phyloP scores from a whole-genome alignment of 2,329 filamentous ascomycete species.

The Celoporthe dispersa region DNA sequence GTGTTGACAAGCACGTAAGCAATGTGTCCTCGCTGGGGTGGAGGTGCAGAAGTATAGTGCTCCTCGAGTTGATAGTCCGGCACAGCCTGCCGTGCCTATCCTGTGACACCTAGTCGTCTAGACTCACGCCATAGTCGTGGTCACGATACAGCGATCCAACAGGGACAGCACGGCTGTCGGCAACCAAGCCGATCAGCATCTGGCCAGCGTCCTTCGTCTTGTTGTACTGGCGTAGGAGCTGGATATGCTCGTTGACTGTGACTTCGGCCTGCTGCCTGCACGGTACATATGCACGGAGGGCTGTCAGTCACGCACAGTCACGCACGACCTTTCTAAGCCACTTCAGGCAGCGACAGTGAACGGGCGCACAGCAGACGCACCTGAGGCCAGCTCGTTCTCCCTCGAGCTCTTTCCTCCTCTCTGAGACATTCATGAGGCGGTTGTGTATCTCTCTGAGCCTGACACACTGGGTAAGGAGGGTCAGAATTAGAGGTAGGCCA shows the following conservation, averaged over 20 bases:
- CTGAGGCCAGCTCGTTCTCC: slow-evolving; percentile 2
- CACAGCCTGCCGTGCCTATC: no score
- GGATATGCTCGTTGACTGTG: slow-evolving; percentile 35
- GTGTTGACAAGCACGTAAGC: background rate
- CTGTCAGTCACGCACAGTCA: background rate
- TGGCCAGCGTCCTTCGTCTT: slow-evolving; percentile 44
- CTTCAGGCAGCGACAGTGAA: background rate
- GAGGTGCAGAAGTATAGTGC: no score
- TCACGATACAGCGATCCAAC: slow-evolving; percentile 39
- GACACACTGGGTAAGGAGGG: slow-evolving; percentile 6
- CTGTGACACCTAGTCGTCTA: slow-evolving; percentile 30
- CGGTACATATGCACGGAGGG: background rate
- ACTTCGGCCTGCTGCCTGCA: slow-evolving; percentile 31
- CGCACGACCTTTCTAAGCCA: background rate
- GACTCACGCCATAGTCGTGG: slow-evolving; percentile 39
- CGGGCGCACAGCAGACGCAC: background rate
- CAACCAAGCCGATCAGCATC: slow-evolving; percentile 44
- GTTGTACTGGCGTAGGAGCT: slow-evolving; percentile 42
- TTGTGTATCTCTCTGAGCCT: slow-evolving; percentile 9
- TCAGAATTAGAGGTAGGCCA: background rate
- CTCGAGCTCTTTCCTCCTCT: slow-evolving; percentile 12
- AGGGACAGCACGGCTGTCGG: slow-evolving; percentile 41
- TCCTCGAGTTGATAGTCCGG: no score
- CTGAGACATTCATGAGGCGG: background rate
- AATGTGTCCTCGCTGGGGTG: no score